Evolutionary conservation across 2,329 filamentous ascomycete genomes (phyloP).

Genomic region (Eutypella sp.): DNA sequence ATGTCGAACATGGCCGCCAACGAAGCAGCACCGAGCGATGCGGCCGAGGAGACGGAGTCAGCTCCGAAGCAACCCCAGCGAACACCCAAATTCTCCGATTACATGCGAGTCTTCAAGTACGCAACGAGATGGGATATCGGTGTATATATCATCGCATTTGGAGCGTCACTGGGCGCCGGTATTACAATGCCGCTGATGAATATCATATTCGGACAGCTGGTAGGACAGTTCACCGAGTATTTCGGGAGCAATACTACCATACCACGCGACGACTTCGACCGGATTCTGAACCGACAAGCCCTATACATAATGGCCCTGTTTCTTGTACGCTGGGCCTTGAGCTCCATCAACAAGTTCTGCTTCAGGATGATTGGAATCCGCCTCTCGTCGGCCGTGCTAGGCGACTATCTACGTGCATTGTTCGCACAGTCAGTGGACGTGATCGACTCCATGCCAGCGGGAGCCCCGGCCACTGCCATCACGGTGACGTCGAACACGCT

Average conservation of each 20-base stretch:
- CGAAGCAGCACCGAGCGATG: too few species aligned
- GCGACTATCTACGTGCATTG: constrained; percentile 56
- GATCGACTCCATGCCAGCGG: constrained; percentile 56
- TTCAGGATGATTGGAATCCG: constrained; percentile 56
- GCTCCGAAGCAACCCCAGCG: not conserved
- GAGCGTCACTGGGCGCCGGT: not conserved
- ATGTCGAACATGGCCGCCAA: too few species aligned
- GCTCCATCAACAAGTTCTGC: constrained; percentile 54
- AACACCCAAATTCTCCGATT: not conserved
- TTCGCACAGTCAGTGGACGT: constrained; percentile 59
- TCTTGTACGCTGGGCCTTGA: constrained; percentile 55
- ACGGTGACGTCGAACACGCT: constrained; percentile 55
- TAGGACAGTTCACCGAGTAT: constrained; percentile 40
- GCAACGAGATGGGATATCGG: not conserved
- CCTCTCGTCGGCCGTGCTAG: constrained; percentile 51
- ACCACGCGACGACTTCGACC: constrained; percentile 31
- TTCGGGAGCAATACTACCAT: constrained; percentile 23
- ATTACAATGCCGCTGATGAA: constrained; percentile 52
- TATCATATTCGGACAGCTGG: constrained; percentile 46
- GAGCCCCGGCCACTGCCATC: constrained; percentile 53
- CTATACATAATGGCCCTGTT: constrained; percentile 67
- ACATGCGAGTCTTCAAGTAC: not conserved
- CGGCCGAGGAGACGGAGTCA: not conserved
- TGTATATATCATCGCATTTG: not conserved
- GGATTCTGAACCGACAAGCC: constrained; percentile 35